phyloP scores from a whole-genome alignment of 495 filamentous ascomycete genomes.

The Penicillium bovifimosum region DNA sequence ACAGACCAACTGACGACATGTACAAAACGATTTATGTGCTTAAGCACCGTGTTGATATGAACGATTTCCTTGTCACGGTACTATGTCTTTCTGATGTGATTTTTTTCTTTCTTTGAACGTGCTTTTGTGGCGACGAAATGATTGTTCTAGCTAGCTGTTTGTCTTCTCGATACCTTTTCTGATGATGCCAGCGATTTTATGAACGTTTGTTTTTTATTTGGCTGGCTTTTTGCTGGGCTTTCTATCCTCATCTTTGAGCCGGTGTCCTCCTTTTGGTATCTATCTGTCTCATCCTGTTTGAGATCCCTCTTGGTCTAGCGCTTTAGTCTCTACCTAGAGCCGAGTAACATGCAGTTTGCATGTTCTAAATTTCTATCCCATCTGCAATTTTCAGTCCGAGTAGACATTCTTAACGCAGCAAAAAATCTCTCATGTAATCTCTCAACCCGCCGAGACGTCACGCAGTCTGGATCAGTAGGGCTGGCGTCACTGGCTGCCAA shows the following conservation, averaged over 20 bases:
- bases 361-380: neutral
- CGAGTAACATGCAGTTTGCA: neutral
- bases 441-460: too few species aligned
- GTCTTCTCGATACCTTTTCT: neutral
- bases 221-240: neutral
- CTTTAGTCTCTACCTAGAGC: neutral
- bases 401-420: neutral
- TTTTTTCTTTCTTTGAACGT: neutral
- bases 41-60: slow-evolving; percentile 5
- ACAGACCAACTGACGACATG: slow-evolving; percentile 3
- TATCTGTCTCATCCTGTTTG: neutral
- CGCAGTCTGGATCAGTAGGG: too few species aligned
- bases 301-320: too few species aligned
- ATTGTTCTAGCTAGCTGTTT: neutral
- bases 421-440: too few species aligned
- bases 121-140: slow-evolving; percentile 1
- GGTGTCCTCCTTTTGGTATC: neutral
- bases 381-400: neutral
- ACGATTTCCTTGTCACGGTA: slow-evolving; percentile 2
- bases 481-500: too few species aligned
- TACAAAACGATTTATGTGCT: slow-evolving; percentile 10
- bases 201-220: neutral
- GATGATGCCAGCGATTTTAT: slow-evolving; percentile 1
- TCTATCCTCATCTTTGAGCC: neutral
- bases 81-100: slow-evolving; percentile 7